phyloP scores from a whole-genome alignment of 192 early-diverging fungal genomes.

The Mortierella hygrophila region DNA sequence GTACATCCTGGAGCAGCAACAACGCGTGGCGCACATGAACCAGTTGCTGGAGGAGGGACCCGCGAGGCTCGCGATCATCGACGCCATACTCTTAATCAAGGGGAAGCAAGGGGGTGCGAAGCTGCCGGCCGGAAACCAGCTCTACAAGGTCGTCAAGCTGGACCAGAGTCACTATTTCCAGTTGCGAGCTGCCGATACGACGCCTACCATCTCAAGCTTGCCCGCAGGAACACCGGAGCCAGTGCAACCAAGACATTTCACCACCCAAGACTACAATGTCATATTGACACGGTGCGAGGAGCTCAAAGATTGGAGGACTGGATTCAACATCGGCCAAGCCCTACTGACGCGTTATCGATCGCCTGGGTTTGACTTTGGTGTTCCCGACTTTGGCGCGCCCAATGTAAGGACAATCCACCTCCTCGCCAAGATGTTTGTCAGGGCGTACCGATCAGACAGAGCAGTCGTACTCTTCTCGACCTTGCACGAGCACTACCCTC shows the following conservation, averaged over 20 bases:
- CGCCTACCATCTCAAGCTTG: not conserved
- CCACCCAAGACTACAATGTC: conserved; percentile 29
- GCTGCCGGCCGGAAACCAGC: conserved; percentile 17
- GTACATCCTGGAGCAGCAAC: not conserved
- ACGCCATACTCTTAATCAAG: conserved; percentile 17
- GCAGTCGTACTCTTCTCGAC: not conserved
- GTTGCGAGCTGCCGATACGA: not conserved
- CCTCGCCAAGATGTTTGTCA: conserved; percentile 9
- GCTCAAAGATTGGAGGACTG: conserved; percentile 20
- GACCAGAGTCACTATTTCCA: conserved; percentile 14
- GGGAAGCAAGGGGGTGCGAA: conserved; percentile 6
- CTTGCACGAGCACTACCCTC: conserved; percentile 17
- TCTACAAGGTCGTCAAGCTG: conserved; percentile 1
- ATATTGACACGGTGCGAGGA: conserved; percentile 24
- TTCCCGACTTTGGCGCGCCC: not conserved
- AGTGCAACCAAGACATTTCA: not conserved
- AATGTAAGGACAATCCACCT: conserved; percentile 30
- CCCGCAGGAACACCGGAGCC: not conserved
- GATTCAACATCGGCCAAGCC: conserved; percentile 10
- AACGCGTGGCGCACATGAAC: not conserved
- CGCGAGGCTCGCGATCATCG: not conserved
- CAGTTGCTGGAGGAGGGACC: not conserved
- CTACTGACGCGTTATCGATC: conserved; percentile 27
- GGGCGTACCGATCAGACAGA: not conserved
- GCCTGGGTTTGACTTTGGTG: conserved; percentile 13